Percentiles rank a stretch among this genome's conserved stretches.
Conservation (phyloP, 2,329 filamentous ascomycete species). For the Colletotrichum euphorbiae region DNA sequence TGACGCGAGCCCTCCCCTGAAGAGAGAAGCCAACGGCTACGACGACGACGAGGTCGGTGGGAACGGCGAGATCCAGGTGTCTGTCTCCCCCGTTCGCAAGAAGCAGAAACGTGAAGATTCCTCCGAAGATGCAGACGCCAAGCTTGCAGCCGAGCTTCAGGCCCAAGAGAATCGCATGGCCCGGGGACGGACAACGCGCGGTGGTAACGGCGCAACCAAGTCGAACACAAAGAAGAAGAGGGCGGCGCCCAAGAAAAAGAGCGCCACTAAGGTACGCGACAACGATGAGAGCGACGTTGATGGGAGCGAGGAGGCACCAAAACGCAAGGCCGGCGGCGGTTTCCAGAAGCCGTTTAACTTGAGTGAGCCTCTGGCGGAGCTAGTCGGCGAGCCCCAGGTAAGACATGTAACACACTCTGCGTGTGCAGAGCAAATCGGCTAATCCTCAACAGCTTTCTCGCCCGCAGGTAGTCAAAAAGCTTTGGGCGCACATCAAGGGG, state of each 20-base stretch:
- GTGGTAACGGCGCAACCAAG: slow-evolving; percentile 70
- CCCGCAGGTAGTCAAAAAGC: slow-evolving; percentile 93
- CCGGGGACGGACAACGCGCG: slow-evolving; percentile 79
- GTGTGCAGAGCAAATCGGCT: slow-evolving; percentile 30
- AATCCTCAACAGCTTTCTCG: slow-evolving; percentile 76
- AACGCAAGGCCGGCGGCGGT: slow-evolving; percentile 88
- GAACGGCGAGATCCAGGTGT: slow-evolving; percentile 60
- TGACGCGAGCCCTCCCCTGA: slow-evolving; percentile 48
- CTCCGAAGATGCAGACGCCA: slow-evolving; percentile 82
- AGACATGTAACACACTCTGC: not conserved
- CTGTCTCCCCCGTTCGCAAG: slow-evolving; percentile 64
- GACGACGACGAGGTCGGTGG: slow-evolving; percentile 51
- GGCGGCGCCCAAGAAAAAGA: slow-evolving; percentile 77
- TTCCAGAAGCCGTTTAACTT: slow-evolving; percentile 91
- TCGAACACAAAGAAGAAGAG: slow-evolving; percentile 69
- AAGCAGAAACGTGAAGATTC: slow-evolving; percentile 75
- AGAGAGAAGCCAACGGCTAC: slow-evolving; percentile 50
- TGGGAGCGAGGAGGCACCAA: slow-evolving; percentile 68
- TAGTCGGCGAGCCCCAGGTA: slow-evolving; percentile 78
- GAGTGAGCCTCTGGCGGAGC: slow-evolving; percentile 74
- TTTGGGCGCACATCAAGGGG: slow-evolving; percentile 95
- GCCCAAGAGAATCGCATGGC: slow-evolving; percentile 85
- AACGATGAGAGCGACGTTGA: slow-evolving; percentile 85
- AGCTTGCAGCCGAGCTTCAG: slow-evolving; percentile 87
- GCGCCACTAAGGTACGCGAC: slow-evolving; percentile 76